Evolutionary conservation across 306 rosid genomes (phyloP), one percentile per base, ranked within the genome.

Genomic region (Inga leiocalycina): DNA sequence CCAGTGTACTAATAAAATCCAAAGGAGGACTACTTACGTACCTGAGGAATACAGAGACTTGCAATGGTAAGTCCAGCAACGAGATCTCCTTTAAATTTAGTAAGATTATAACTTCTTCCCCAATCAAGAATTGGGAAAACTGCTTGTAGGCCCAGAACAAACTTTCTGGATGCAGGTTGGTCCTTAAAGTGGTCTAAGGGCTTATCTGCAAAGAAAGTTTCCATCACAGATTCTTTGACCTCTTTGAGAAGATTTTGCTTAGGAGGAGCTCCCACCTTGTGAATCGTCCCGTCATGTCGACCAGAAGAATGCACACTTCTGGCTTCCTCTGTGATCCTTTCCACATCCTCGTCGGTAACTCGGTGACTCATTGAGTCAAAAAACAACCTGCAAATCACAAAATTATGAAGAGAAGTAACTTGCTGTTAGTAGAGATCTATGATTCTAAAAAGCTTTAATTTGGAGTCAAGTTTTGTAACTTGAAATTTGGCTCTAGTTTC

Each of bases 41-140:
- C 97, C 91, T 93, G 98, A 79, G 98, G 98, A 78, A 92, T 88
- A 51, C 94, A 91, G 0, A 94, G 92, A 81, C 98, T 92, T 27
- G 95, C 98, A 88, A 92, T 92, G 83, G 98, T 94, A 5, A 94
- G 89, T 39, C 93, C 93, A 45, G 93, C 10, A 45, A 88, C n/a
- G 4, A 89, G 27, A 87, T 89, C 93, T 11, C 88, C 98, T 82
- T 69, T 89, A 77, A 94, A 88, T 57, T 87, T 89, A 8, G 45
- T 0, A 19, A 91, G 80, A 35, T 22, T 70, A 35, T 94, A 94
- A 39, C 49, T 80, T 52, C 87, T 86, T 15, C 79, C 86, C 98
- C 98, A 94, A 0, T 81, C 81, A 43, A 91, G 27, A 34, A 94
- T 85, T 1, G 97, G 97, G 71, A 94, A 94, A 35, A 92, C 22